These are phyloP conservation scores for Cynara cardunculus DNA, from an alignment of 129 eudicot genomes.

Conservation along the genomic window DNA sequence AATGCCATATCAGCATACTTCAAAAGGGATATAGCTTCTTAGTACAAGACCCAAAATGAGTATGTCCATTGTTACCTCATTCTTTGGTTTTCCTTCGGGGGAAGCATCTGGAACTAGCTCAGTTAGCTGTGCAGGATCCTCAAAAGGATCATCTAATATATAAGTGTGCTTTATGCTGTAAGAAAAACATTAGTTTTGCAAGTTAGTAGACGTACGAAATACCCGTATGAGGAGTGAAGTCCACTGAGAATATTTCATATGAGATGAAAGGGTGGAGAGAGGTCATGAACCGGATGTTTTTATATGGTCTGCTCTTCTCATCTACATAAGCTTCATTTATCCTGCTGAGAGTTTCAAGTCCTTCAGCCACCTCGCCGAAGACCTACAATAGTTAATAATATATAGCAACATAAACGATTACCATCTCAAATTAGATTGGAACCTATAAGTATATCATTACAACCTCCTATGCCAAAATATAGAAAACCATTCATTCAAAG, in stretches of 20 bases:
- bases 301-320: slow-evolving; percentile 75
- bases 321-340: slow-evolving; percentile 92
- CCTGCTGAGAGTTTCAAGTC: slow-evolving; percentile 74
- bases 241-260: slow-evolving; percentile 1
- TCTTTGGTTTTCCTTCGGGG: slow-evolving; percentile 96
- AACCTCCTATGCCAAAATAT: not conserved
- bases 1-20: too few species aligned
- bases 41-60: not conserved
- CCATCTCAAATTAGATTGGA: not conserved
- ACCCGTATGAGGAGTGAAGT: not conserved
- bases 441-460: not conserved
- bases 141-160: slow-evolving; percentile 88
- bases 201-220: not conserved
- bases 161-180: slow-evolving; percentile 92
- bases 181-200: slow-evolving; percentile 8
- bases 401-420: slow-evolving; percentile 5
- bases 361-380: slow-evolving; percentile 96
- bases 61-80: slow-evolving; percentile 51
- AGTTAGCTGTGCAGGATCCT: slow-evolving; percentile 74
- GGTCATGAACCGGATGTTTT: slow-evolving; percentile 66
- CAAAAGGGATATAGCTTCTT: not conserved
- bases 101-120: slow-evolving; percentile 89
- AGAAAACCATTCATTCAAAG: not conserved
- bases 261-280: not conserved
- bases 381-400: slow-evolving; percentile 39